These are phyloP conservation scores for Plectranthus barbatus DNA, from an alignment of 257 asterid species.

Conservation along the genomic window DNA sequence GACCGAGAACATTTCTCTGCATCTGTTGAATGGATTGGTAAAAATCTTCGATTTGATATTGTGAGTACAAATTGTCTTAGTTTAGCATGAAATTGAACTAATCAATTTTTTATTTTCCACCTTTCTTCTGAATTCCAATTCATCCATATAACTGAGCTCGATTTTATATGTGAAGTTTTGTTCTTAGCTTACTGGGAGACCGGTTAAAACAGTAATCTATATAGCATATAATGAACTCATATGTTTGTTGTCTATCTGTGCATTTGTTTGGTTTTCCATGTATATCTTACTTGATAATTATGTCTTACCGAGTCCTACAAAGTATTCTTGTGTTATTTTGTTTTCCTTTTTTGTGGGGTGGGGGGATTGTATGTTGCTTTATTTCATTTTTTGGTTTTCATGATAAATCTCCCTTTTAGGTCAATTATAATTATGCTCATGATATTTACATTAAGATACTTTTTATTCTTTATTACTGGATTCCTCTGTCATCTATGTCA, in stretches of 20 bases:
- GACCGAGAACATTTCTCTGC: conserved; percentile 67
- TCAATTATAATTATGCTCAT: background rate
- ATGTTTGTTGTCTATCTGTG: background rate
- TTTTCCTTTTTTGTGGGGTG: background rate
- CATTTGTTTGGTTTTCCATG: background rate
- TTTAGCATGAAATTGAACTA: conserved; percentile 11
- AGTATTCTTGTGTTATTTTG: background rate
- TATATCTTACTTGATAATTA: background rate
- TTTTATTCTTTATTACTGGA: background rate
- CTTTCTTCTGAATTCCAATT: background rate
- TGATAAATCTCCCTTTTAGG: background rate
- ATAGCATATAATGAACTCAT: background rate
- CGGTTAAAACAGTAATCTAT: background rate
- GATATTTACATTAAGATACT: background rate
- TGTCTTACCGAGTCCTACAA: background rate
- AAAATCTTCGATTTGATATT: conserved; percentile 95
- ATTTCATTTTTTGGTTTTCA: background rate
- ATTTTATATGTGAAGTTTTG: background rate
- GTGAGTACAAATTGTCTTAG: conserved; percentile 63
- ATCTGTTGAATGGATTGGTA: conserved; percentile 99
- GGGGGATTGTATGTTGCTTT: too few species aligned
- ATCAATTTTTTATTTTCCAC: background rate
- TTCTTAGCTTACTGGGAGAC: background rate
- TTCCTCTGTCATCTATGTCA: background rate
- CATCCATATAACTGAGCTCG: background rate